phyloP scores from a whole-genome alignment of 805 yeast genomes.

The Candida pseudofarinosa region DNA sequence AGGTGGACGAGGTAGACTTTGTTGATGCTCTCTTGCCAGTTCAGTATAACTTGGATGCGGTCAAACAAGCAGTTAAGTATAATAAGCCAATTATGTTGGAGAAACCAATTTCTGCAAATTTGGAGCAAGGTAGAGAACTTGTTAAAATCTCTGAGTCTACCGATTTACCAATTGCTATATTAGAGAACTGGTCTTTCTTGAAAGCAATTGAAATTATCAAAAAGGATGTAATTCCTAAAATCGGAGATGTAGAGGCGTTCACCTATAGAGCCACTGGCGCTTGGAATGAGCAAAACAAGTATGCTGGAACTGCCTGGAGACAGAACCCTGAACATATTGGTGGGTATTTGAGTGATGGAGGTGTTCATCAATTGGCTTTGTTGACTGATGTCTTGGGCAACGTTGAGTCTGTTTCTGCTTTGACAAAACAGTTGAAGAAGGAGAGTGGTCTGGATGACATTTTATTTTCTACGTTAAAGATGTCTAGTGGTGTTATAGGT shows the following conservation, averaged over 20 bases:
- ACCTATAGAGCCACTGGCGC: constrained; percentile 74
- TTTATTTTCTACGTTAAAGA: constrained; percentile 62
- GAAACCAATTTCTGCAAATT: constrained; percentile 87
- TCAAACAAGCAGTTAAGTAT: constrained; percentile 64
- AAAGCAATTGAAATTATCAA: constrained; percentile 53
- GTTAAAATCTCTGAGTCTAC: constrained; percentile 62
- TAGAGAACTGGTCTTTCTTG: constrained; percentile 84
- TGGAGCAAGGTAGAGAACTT: constrained; percentile 76
- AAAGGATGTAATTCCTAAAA: constrained; percentile 53
- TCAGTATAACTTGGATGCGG: constrained; percentile 66
- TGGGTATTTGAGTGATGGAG: constrained; percentile 90
- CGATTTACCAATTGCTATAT: constrained; percentile 65
- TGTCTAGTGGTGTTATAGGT: constrained; percentile 67
- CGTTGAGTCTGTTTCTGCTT: constrained; percentile 67
- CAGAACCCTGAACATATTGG: constrained; percentile 88
- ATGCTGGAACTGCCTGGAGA: constrained; percentile 79
- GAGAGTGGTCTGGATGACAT: constrained; percentile 82
- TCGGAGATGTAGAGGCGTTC: constrained; percentile 71
- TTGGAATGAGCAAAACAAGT: constrained; percentile 57
- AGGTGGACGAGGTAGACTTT: constrained; percentile 64
- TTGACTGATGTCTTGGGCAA: constrained; percentile 79
- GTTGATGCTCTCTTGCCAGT: constrained; percentile 90
- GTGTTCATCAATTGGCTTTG: constrained; percentile 91
- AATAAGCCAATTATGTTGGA: constrained; percentile 80
- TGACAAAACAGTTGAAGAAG: constrained; percentile 71